phyloP scores from a whole-genome alignment of 176 grass and related monocot species.

The Paspalum notatum region DNA sequence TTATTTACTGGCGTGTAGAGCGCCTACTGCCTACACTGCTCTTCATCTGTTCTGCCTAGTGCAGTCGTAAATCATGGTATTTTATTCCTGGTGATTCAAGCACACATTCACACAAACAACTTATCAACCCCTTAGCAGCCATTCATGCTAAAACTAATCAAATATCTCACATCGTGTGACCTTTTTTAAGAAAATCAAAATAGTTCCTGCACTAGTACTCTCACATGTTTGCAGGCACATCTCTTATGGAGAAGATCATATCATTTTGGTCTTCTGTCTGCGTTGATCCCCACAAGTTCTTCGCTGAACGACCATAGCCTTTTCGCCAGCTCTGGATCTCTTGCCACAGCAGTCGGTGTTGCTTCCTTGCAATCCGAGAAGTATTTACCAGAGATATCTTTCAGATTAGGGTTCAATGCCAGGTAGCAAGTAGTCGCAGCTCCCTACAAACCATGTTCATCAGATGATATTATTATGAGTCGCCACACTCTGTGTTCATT shows the following conservation, averaged over 20 bases:
- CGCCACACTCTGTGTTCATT: neutral
- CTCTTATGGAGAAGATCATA: neutral
- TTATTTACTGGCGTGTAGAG: too few relatives aligned
- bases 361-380: constrained; percentile 63
- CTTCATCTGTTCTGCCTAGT: too few relatives aligned
- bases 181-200: too few relatives aligned
- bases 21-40: too few relatives aligned
- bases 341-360: constrained; percentile 49
- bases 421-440: constrained; percentile 92
- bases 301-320: constrained; percentile 73
- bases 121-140: too few relatives aligned
- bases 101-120: too few relatives aligned
- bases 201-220: too few relatives aligned
- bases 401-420: constrained; percentile 71
- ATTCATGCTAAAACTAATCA: too few relatives aligned
- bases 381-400: constrained; percentile 76
- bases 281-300: constrained; percentile 41
- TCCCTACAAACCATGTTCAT: constrained; percentile 52
- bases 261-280: constrained; percentile 16
- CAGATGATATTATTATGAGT: constrained; percentile 15
- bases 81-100: too few relatives aligned
- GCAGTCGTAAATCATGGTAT: too few relatives aligned
- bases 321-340: constrained; percentile 69
- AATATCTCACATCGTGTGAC: too few relatives aligned
- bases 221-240: too few relatives aligned